Base-by-base conservation (phyloP, 345 rosid genomes). In the Salix viminalis region DNA sequence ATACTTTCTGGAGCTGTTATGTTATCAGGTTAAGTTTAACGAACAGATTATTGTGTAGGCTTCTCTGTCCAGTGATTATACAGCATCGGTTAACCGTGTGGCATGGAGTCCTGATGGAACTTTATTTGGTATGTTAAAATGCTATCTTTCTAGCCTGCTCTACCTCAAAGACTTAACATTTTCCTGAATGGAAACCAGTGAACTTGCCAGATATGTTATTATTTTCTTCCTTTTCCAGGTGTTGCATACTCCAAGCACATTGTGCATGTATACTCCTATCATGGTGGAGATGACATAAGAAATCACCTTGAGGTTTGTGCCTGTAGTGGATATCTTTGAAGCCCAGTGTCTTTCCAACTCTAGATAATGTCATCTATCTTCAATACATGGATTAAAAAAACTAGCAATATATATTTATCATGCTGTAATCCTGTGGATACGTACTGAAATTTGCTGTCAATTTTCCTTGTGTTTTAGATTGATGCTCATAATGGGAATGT, bases 401-500 rank as follows among this genome's bases (percentile, higher is more conserved):
- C 46, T 13, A 30, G 13, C 19, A 30, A 24, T 41, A 28, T 71
- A 2, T 23, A 42, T 73, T 19, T 64, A 4, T 41, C 72, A 46
- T 65, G 65, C 44, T 69, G n/a, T 1, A 19, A 46, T 18, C 75
- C 18, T 71, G 36, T 62, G 37, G 34, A 48, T 48, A 50, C 19
- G 37, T 2, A 54, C 71, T 76, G 70, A 71, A 50, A 5, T 36
- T 67, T 77, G 19, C 61, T 24, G 60, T 52, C 37, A 26, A 73
- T 39, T 48, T 62, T 67, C 52, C 74, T 67, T 62, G 28, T 23
- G 46, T 75, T 82, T 72, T 80, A 94, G 98, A 90, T 94, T 74
- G 98, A 94, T 36, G 98, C 98, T 76, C 98, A 94, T 84, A 81
- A 24, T 19, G 98, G 98, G 77, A 90, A 86, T 80, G 98, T 94